Conservation (phyloP, 2,329 filamentous ascomycete genomes). For the Sclerotinia minor region DNA sequence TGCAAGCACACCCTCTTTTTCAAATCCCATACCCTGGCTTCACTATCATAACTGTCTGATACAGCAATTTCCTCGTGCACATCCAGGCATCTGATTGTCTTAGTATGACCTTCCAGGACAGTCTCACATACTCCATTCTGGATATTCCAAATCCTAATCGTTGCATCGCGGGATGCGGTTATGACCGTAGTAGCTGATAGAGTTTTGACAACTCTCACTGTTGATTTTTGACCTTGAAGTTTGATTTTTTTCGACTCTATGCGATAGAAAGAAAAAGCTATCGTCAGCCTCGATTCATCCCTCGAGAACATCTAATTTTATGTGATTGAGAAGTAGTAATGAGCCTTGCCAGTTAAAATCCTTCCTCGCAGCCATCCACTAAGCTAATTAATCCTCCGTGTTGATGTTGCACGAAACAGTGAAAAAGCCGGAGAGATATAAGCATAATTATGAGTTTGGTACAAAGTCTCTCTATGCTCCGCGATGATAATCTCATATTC, state of each 20-base stretch:
- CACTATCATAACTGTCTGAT: slow-evolving; percentile 93
- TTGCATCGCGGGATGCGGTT: slow-evolving; percentile 24
- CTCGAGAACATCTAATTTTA: not conserved
- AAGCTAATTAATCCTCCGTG: not conserved
- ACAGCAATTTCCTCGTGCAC: slow-evolving; percentile 70
- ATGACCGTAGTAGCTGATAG: slow-evolving; percentile 17
- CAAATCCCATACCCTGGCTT: slow-evolving; percentile 46
- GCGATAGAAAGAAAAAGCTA: not conserved
- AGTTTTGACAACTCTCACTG: not conserved
- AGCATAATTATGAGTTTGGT: not conserved
- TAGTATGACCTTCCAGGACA: slow-evolving; percentile 21
- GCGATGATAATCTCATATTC: not conserved
- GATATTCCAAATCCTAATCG: slow-evolving; percentile 25
- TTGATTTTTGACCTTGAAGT: not conserved
- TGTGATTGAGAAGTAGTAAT: not conserved
- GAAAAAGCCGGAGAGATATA: not conserved
- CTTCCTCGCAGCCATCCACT: not conserved
- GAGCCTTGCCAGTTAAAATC: slow-evolving; percentile 3
- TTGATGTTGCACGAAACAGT: not conserved
- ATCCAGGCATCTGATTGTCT: slow-evolving; percentile 17
- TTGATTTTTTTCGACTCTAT: not conserved
- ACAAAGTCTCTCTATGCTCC: accelerated
- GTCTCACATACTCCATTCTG: slow-evolving; percentile 16
- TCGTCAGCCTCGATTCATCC: slow-evolving; percentile 9
- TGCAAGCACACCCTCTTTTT: slow-evolving; percentile 1